Conservation (phyloP, 176 grass and related monocot genomes). For the Stipa capillata region DNA sequence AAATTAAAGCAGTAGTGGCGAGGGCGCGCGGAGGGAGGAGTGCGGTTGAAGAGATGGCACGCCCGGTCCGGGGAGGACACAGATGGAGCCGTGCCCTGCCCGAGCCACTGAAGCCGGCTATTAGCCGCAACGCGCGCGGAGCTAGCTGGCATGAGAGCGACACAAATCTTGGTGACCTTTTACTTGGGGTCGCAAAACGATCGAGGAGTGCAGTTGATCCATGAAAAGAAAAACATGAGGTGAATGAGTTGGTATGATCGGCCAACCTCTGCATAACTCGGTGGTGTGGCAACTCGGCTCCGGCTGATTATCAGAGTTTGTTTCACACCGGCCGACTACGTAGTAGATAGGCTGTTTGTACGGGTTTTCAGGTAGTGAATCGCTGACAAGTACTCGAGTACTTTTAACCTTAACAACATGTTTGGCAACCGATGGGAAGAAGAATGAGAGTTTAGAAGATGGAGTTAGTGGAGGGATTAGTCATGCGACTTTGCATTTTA, state of each 20-base stretch:
- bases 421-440: no score
- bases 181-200: background rate
- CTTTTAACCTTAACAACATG: no score
- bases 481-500: no score
- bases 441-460: no score
- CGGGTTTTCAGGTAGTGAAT: no score
- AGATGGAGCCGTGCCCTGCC: slow-evolving; percentile 23
- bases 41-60: slow-evolving; percentile 30
- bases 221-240: background rate
- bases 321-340: no score
- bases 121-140: background rate
- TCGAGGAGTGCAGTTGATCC: background rate
- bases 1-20: background rate
- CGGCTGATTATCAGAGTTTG: background rate
- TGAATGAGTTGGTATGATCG: background rate
- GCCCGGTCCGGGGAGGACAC: background rate
- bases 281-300: background rate
- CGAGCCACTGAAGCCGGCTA: no score
- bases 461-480: no score
- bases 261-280: background rate
- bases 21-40: background rate
- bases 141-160: slow-evolving; percentile 33
- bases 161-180: background rate
- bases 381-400: no score
- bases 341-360: no score